Evolutionary conservation across 2,329 filamentous ascomycete species (phyloP).

Genomic region (Colletotrichum sp.): DNA sequence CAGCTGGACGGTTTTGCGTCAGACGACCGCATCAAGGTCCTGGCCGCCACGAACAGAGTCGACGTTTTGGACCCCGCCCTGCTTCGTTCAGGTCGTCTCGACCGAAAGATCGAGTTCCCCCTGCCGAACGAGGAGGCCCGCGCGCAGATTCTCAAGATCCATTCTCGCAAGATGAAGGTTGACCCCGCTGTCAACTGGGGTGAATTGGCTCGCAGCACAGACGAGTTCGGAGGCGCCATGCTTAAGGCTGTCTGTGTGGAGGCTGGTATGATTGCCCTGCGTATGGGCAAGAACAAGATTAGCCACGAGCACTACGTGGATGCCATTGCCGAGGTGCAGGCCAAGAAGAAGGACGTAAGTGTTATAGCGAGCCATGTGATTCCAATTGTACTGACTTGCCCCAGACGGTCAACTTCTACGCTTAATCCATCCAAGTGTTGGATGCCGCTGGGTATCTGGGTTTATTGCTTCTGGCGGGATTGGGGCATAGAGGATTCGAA

Average conservation of each 20-base stretch:
- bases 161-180: slow-evolving; percentile 98
- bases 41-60: slow-evolving; percentile 92
- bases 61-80: slow-evolving; percentile 93
- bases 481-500: slow-evolving; percentile 20
- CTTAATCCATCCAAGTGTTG: slow-evolving; percentile 34
- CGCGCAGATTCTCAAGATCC: slow-evolving; percentile 96
- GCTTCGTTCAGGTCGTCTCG: slow-evolving; percentile 87
- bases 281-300: slow-evolving; percentile 95
- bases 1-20: slow-evolving; percentile 98
- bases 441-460: slow-evolving; percentile 11
- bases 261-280: slow-evolving; percentile 97
- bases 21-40: slow-evolving; percentile 94
- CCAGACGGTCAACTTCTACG: slow-evolving; percentile 64
- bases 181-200: slow-evolving; percentile 94
- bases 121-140: slow-evolving; percentile 97
- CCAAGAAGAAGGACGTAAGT: slow-evolving; percentile 89
- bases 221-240: slow-evolving; percentile 98
- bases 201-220: slow-evolving; percentile 93
- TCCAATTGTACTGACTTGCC: slow-evolving; percentile 26
- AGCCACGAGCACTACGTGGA: slow-evolving; percentile 98
- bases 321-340: slow-evolving; percentile 94
- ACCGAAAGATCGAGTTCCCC: slow-evolving; percentile 98
- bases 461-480: slow-evolving; percentile 17
- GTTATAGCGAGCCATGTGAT: neutral
- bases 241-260: slow-evolving; percentile 98